phyloP scores from a whole-genome alignment of 169 alveolate species.

The Plasmodium relictum region DNA sequence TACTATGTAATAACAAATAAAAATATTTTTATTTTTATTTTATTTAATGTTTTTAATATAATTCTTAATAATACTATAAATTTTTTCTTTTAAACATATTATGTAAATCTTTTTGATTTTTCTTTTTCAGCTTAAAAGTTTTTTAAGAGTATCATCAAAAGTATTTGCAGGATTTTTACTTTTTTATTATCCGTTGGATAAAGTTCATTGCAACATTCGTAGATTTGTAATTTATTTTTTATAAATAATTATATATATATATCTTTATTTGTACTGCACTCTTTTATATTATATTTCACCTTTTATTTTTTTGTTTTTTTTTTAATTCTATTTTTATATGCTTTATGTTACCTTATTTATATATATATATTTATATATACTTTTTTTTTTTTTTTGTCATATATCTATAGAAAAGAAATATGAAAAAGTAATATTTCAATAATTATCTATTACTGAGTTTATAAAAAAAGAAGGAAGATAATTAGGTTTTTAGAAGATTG shows the following conservation, averaged over 20 bases:
- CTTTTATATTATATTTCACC: no score
- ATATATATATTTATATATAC: no score
- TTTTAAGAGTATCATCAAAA: conserved; percentile 63
- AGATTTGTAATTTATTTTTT: conserved; percentile 36
- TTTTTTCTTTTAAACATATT: background rate
- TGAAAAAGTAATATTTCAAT: conserved; percentile 19
- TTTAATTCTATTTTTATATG: no score
- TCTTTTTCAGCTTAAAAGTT: conserved; percentile 54
- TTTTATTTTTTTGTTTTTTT: no score
- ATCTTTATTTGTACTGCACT: background rate
- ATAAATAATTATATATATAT: background rate
- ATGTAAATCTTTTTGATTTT: conserved; percentile 14
- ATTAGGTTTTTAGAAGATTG: background rate
- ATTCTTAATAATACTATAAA: background rate
- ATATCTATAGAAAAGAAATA: conserved; percentile 43
- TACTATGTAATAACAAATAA: conserved; percentile 44
- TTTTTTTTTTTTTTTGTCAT: background rate
- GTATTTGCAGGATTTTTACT: conserved; percentile 75
- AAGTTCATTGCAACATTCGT: conserved; percentile 77
- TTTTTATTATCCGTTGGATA: conserved; percentile 77
- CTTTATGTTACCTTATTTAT: no score
- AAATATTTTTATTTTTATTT: background rate
- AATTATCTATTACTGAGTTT: background rate
- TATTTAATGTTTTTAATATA: background rate
- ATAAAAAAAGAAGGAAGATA: background rate